Evolutionary conservation across 1,139 yeast species (phyloP).

Genomic region (Zygotorulaspora mrakii): DNA sequence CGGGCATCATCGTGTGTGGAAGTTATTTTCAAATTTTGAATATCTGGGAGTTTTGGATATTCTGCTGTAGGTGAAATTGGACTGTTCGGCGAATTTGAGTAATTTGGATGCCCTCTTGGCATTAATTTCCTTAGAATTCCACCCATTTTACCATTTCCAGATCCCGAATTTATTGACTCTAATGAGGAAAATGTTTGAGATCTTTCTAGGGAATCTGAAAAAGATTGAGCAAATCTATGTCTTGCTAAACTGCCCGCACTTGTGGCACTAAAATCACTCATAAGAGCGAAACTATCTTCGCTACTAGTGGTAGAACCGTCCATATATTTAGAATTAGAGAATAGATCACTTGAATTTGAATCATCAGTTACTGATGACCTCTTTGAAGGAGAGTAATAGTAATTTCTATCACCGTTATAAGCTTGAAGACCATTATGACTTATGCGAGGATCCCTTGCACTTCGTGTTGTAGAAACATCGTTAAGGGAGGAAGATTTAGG

Average conservation of each 20-base stretch:
- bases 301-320: conserved; percentile 33
- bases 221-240: conserved; percentile 54
- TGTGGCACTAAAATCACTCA: conserved; percentile 76
- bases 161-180: conserved; percentile 9
- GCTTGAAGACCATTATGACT: conserved; percentile 19
- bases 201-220: conserved; percentile 33
- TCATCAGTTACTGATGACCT: conserved; percentile 16
- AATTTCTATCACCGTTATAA: too few species aligned
- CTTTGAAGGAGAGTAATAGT: conserved; percentile 20
- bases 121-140: conserved; percentile 29
- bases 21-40: conserved; percentile 25
- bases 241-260: conserved; percentile 83
- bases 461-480: conserved; percentile 19
- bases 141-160: conserved; percentile 24
- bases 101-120: conserved; percentile 16
- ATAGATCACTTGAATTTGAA: conserved; percentile 20
- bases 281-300: conserved; percentile 40
- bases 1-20: conserved; percentile 28
- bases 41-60: conserved; percentile 33
- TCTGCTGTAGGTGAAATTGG: conserved; percentile 13
- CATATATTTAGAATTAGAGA: conserved; percentile 32
- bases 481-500: conserved; percentile 31
- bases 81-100: conserved; percentile 24
- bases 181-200: conserved; percentile 19
- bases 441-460: conserved; percentile 14